Evolutionary conservation across 106 monocot species (phyloP).

Genomic region (Platanthera guangdongensis): DNA sequence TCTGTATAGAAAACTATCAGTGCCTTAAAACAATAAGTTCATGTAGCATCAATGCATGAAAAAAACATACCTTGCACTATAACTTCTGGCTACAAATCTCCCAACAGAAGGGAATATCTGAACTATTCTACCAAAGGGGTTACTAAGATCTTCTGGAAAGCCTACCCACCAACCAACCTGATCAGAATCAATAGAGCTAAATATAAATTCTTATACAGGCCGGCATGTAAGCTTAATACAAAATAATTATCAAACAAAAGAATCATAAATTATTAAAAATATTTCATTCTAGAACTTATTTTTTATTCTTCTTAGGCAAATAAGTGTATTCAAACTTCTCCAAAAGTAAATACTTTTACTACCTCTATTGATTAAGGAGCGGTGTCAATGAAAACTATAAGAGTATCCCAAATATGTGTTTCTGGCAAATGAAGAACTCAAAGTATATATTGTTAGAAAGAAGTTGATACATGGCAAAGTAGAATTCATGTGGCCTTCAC

Average conservation of each 20-base stretch:
- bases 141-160: slow-evolving; percentile 60
- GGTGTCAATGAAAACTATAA: neutral
- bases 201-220: neutral
- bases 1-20: slow-evolving; percentile 32
- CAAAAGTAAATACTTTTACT: neutral
- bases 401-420: neutral
- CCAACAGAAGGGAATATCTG: slow-evolving; percentile 61
- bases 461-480: neutral
- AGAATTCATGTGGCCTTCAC: neutral
- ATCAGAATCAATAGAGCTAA: slow-evolving; percentile 6
- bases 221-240: neutral
- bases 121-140: slow-evolving; percentile 78
- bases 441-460: neutral
- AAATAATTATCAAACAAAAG: neutral
- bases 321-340: neutral
- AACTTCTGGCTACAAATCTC: slow-evolving; percentile 77
- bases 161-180: slow-evolving; percentile 98
- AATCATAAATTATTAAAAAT: neutral
- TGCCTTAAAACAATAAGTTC: slow-evolving; percentile 7
- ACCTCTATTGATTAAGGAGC: neutral
- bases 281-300: neutral
- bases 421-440: neutral
- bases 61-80: slow-evolving; percentile 64
- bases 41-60: neutral
- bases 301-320: neutral